Evolutionary conservation across 139 green algal species (phyloP).

Genomic region (Haematococcus lacustris): DNA sequence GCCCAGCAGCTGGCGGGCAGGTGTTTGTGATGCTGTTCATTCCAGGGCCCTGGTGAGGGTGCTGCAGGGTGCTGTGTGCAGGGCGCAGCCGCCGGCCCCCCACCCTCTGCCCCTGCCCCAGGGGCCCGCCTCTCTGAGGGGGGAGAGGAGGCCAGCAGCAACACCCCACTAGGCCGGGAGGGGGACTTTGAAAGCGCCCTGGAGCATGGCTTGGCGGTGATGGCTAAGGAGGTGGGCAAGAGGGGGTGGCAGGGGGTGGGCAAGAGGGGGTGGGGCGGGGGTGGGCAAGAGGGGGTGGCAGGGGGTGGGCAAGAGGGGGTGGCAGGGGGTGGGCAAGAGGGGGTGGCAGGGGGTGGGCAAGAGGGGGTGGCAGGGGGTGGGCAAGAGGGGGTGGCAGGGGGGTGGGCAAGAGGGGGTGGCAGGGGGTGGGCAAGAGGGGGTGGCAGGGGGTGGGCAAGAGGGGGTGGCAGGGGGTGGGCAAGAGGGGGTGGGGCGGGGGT

Average conservation of each 20-base stretch:
- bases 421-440: no score
- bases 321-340: not conserved
- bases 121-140: not conserved
- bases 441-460: no score
- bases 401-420: not conserved
- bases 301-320: not conserved
- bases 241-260: not conserved
- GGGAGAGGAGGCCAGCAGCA: not conserved
- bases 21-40: no score
- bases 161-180: not conserved
- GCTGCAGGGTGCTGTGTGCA: no score
- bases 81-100: not conserved
- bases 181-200: slow-evolving; percentile 49
- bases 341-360: not conserved
- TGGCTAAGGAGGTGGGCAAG: slow-evolving; percentile 39
- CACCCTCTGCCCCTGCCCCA: not conserved
- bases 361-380: not conserved
- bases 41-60: no score
- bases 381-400: not conserved
- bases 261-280: not conserved
- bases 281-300: not conserved
- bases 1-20: no score
- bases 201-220: slow-evolving; percentile 51
- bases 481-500: no score
- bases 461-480: no score